A percentile compares a stretch with the other conserved stretches of the same genome.
These are phyloP conservation scores for Penicillium manginii DNA, from an alignment of 495 filamentous ascomycete species.

Conservation along the genomic window DNA sequence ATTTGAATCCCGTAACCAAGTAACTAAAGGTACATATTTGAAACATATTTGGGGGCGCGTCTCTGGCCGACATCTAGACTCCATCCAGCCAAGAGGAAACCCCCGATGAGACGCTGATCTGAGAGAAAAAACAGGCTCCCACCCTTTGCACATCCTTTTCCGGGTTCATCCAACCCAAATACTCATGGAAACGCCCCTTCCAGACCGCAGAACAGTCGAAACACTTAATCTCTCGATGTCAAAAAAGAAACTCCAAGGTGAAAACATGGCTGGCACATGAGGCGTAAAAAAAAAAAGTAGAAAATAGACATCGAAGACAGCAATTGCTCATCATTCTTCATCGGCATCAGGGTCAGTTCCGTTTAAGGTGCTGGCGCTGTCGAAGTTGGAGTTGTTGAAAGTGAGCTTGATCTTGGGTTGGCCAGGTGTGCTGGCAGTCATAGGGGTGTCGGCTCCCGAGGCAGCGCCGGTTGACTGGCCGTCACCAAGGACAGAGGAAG, in stretches of 20 bases:
- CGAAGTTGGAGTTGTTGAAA: conserved; percentile 52
- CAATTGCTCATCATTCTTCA: conserved; percentile 33
- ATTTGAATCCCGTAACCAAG: conserved; percentile 5
- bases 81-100: conserved; percentile 4
- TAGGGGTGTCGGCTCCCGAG: conserved; percentile 71
- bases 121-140: conserved; percentile 4
- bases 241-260: not conserved
- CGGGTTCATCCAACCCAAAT: conserved; percentile 1
- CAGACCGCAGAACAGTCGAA: conserved; percentile 3
- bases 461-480: conserved; percentile 68
- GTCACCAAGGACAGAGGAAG: conserved; percentile 51
- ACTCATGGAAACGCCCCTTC: conserved; percentile 6
- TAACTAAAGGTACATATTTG: conserved; percentile 22
- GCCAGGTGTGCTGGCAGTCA: conserved; percentile 55
- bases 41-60: conserved; percentile 16
- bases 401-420: conserved; percentile 63
- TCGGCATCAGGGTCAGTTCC: conserved; percentile 36
- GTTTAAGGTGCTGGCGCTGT: conserved; percentile 32
- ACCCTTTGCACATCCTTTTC: conserved; percentile 7
- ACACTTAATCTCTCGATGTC: conserved; percentile 2
- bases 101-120: conserved; percentile 6
- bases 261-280: conserved; percentile 6
- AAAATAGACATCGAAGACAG: not conserved
- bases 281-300: conserved; percentile 2
- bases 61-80: conserved; percentile 1